Evolutionary conservation across 202 grass and related monocot species (phyloP), one percentile per base, ranked within the genome.

Genomic region (Setaria italica): DNA sequence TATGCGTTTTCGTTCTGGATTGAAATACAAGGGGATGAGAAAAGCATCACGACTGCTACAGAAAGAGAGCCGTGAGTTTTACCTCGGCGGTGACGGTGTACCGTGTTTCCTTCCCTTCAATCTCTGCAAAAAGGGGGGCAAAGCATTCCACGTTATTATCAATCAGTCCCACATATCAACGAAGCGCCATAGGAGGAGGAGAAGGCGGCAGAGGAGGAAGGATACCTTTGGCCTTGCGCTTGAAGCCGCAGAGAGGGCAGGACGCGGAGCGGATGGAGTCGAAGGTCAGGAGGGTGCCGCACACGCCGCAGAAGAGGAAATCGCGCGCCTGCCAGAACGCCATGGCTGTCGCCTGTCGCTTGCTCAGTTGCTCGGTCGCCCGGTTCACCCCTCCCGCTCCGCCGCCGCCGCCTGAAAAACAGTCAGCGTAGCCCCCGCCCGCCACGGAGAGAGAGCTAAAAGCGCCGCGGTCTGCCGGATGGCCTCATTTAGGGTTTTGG

Each of bases 211-310:
- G 21, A 34, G 32, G 60, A 46, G 35, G 13, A 13, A 58, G 32
- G 16, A 76, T 15, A 94, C 95, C 91, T 92, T 80, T 69, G 63
- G 91, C 90, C 74, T 29, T 73, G 86, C 96, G 93, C 88, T 94
- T 92, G 90, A 94, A 94, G 76, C 96, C 93, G 75, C 96, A 95
- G 82, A 92, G 89, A 11, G 90, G 84, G 82, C 96, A 95, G 32
- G 79, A 74, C 43, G 87, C 93, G 78, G 65, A 83, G 63, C 65
- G 81, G 67, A 89, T 2, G 72, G 90, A 91, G 64, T 87, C 45
- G 77, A 99, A 91, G 34, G 82, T 79, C 86, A 99, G 93, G 56
- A 90, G 90, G 54, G 88, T 95, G 67, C 96, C 91, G 88, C 93
- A 95, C 55, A 94, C 65, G 60, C 71, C 68, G 76, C 96, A 99